Conservation (phyloP, 1,284 basidiomycete species). For the Earliella scabrosa region DNA sequence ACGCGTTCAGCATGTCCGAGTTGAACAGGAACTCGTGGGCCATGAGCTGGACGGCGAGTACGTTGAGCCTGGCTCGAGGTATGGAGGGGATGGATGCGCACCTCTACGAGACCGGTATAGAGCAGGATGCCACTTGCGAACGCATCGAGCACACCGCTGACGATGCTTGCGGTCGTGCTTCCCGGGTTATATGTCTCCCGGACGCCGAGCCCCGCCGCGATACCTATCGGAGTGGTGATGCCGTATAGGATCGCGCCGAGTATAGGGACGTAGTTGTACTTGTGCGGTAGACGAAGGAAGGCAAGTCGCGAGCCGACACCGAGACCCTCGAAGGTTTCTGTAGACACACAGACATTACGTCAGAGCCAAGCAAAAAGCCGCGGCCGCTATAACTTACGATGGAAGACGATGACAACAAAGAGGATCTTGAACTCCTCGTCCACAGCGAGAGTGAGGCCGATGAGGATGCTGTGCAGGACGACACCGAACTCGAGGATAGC, state of each 20-base stretch:
- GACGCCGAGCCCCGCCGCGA: constrained; percentile 87
- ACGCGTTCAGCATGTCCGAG: constrained; percentile 77
- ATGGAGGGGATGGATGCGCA: constrained; percentile 33
- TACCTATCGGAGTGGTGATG: constrained; percentile 82
- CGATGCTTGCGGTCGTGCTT: constrained; percentile 74
- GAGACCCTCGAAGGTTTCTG: constrained; percentile 91
- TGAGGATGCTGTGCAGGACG: constrained; percentile 86
- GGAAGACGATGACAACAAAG: constrained; percentile 91
- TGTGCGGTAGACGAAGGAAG: constrained; percentile 64
- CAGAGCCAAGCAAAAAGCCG: too few species aligned
- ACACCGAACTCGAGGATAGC: constrained; percentile 93
- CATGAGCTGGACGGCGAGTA: constrained; percentile 57
- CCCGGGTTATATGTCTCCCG: constrained; percentile 83
- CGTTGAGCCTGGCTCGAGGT: neutral
- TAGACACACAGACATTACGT: too few species aligned
- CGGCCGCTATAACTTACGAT: too few species aligned
- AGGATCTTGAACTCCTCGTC: constrained; percentile 81
- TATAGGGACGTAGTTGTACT: constrained; percentile 66
- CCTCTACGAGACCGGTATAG: constrained; percentile 92
- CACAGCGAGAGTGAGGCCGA: constrained; percentile 93
- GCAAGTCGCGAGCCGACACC: constrained; percentile 89
- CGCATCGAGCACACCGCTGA: constrained; percentile 85
- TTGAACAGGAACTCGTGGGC: constrained; percentile 94
- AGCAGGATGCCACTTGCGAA: constrained; percentile 88
- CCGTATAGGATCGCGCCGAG: constrained; percentile 73